phyloP scores from a whole-genome alignment of 2,329 filamentous ascomycete genomes.

The Biscogniauxia marginata region DNA sequence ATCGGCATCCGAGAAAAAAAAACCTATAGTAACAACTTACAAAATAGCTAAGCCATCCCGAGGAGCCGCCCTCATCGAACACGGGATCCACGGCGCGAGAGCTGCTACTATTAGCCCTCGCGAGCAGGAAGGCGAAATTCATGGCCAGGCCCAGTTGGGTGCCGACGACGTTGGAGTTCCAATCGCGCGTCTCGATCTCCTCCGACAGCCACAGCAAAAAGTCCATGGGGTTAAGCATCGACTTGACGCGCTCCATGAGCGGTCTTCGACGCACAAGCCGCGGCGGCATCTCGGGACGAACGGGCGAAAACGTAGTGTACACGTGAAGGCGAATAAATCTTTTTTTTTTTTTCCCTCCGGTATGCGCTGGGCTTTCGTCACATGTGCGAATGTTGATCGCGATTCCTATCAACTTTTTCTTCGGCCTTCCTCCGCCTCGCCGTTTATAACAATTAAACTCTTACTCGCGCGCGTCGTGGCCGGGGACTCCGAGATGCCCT shows the following conservation, averaged over 20 bases:
- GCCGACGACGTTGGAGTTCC: conserved; percentile 79
- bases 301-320: too few species aligned
- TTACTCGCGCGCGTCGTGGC: background rate
- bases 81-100: conserved; percentile 70
- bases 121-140: conserved; percentile 79
- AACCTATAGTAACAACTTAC: conserved; percentile 39
- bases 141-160: conserved; percentile 71
- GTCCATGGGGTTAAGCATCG: conserved; percentile 83
- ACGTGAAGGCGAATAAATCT: too few species aligned
- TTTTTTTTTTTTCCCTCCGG: background rate
- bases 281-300: conserved; percentile 48
- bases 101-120: conserved; percentile 70
- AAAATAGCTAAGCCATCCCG: conserved; percentile 61
- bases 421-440: background rate
- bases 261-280: conserved; percentile 82
- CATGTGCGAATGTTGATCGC: background rate
- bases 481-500: background rate
- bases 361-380: background rate
- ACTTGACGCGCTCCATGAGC: conserved; percentile 75
- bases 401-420: background rate
- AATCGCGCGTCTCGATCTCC: conserved; percentile 86
- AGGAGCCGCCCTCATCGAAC: conserved; percentile 69
- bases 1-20: conserved; percentile 9
- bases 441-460: too few species aligned
- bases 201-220: conserved; percentile 89